A percentile compares a stretch with the other conserved stretches of the same genome.
These are phyloP conservation scores for Carex myosuroides DNA, from an alignment of 176 grass and related monocot species.

Conservation along the genomic window DNA sequence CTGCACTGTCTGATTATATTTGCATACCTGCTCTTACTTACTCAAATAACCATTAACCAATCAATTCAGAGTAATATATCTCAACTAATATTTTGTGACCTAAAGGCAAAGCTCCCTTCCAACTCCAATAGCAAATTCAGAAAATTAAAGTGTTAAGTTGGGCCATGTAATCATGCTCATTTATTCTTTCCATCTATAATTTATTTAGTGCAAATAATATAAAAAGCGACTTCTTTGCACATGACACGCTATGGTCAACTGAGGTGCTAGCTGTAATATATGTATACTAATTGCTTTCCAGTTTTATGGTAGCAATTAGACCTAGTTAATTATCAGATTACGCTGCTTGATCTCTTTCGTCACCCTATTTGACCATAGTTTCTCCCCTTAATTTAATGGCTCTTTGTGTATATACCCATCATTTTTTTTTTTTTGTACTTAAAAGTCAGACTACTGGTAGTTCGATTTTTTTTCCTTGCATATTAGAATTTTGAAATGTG, in stretches of 20 bases:
- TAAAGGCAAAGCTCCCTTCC: conserved; percentile 8
- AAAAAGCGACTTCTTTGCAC: neutral
- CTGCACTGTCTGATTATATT: neutral
- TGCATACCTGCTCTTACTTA: conserved; percentile 20
- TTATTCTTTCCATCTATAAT: neutral
- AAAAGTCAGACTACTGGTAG: neutral
- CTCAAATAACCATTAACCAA: conserved; percentile 17
- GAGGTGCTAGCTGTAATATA: neutral
- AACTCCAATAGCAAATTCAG: conserved; percentile 18
- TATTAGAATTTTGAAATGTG: neutral
- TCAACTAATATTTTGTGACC: conserved; percentile 10
- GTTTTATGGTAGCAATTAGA: neutral
- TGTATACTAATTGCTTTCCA: neutral
- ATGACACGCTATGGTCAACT: neutral
- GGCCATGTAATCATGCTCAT: neutral
- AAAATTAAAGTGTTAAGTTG: neutral
- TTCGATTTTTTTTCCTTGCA: neutral
- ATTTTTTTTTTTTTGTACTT: neutral
- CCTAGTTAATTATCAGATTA: neutral
- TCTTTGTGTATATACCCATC: neutral
- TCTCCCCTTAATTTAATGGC: neutral
- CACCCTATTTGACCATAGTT: neutral
- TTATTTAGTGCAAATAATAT: neutral
- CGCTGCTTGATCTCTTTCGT: neutral
- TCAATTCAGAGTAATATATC: neutral